Conservation (phyloP, 176 grass and related monocot genomes). For the bread wheat (Triticum aestivum) region DNA sequence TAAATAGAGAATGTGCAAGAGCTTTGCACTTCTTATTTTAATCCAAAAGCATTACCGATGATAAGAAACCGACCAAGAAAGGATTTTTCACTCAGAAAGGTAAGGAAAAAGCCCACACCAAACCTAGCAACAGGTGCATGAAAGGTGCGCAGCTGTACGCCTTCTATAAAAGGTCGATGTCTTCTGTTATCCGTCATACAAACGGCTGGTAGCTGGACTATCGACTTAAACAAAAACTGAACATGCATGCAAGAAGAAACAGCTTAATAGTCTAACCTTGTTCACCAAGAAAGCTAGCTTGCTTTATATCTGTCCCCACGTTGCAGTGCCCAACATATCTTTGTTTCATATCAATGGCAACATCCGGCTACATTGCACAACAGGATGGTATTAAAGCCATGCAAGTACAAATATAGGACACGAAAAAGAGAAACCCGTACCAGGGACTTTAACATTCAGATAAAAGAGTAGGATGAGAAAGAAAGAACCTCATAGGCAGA, state of each 20-base stretch:
- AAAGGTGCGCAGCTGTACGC: not conserved
- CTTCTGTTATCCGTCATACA: slow-evolving; percentile 7
- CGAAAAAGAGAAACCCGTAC: not conserved
- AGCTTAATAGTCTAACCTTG: slow-evolving; percentile 58
- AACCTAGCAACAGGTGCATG: not conserved
- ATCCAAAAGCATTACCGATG: not conserved
- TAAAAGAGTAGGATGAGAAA: not conserved
- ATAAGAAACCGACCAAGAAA: not conserved
- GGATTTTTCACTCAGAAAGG: not conserved
- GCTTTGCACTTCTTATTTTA: not conserved
- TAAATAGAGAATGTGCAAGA: not conserved
- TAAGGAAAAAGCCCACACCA: not conserved
- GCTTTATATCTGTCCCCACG: slow-evolving; percentile 95
- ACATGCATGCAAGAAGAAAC: slow-evolving; percentile 25
- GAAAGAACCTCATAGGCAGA: slow-evolving; percentile 59
- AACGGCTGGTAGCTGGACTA: not conserved
- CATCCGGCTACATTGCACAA: slow-evolving; percentile 64
- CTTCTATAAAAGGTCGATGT: not conserved
- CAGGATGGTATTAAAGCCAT: slow-evolving; percentile 27
- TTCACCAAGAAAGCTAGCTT: slow-evolving; percentile 96
- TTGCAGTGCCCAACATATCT: slow-evolving; percentile 97
- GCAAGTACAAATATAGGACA: not conserved
- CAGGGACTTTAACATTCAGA: not conserved
- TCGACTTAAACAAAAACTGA: not conserved
- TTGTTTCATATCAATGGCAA: slow-evolving; percentile 93